phyloP scores from a whole-genome alignment of 331 rosid species.

The Prunus yedoensis region DNA sequence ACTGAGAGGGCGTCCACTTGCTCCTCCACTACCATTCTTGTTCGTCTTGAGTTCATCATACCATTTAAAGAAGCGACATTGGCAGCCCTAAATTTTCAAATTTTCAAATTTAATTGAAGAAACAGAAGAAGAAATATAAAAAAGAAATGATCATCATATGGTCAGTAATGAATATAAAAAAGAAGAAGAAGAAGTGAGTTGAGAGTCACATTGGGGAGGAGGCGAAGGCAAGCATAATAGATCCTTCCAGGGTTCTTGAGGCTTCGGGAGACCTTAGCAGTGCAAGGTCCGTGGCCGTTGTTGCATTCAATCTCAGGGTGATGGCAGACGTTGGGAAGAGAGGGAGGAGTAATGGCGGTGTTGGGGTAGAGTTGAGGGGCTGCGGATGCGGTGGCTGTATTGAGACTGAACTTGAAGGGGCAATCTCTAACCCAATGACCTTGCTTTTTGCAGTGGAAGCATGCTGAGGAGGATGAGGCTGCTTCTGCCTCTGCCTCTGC shows the following conservation, averaged over 20 bases:
- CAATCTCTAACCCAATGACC: constrained; percentile 24
- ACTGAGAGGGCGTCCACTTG: background rate
- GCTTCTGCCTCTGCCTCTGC: too few species aligned
- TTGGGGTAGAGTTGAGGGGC: too few species aligned
- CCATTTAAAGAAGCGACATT: constrained; percentile 30
- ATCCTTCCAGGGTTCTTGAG: constrained; percentile 3
- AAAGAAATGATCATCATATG: background rate
- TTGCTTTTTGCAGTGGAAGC: constrained; percentile 11
- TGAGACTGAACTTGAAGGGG: constrained; percentile 6
- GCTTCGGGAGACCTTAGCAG: background rate
- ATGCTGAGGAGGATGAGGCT: background rate
- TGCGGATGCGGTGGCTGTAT: background rate
- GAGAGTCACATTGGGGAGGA: background rate
- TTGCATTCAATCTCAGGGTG: constrained; percentile 25
- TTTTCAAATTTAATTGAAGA: too few species aligned
- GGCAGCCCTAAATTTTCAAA: background rate
- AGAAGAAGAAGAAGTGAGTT: background rate
- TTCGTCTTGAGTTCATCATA: constrained; percentile 12
- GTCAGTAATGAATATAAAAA: background rate
- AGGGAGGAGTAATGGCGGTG: background rate
- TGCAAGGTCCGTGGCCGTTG: constrained; percentile 37
- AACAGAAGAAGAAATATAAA: background rate
- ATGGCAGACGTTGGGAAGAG: background rate
- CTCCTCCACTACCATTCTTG: background rate
- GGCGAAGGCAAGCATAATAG: constrained; percentile 35